Evolutionary conservation across 2,329 filamentous ascomycete genomes (phyloP), one percentile per base, ranked within the genome.

Genomic region (Penicillium vulpinum): DNA sequence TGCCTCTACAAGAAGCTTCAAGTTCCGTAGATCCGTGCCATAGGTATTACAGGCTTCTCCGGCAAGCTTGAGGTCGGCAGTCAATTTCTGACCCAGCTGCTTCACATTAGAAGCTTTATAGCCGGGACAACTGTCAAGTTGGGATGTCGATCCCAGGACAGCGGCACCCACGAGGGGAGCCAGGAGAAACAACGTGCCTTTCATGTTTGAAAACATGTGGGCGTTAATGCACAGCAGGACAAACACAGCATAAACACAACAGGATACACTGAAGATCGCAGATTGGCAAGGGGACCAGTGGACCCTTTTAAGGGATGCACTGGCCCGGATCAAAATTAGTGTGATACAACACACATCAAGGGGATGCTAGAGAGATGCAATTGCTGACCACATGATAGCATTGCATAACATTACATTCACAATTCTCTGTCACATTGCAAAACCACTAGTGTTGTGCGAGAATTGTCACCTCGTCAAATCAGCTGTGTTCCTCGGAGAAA

Each of bases 31-130:
- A 63, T 88, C 86, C 2, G 76, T 76, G 46, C 85, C 84, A 63
- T 85, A 88, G 16, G 76, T 75, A 66, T 87, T 83, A 71, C 86
- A 88, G 6, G 87, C 80, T 10, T 78, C 67, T 0, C 90, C 90
- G 8, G 88, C 88, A 11, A 95, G 81, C 3, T 75, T 81, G 46
- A 96, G 78, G 61, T 88, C 82, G 2, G 90, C 91, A 1, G 84
- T 89, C 51, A 94, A 75, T 9, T 84, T 84, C 48, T 61, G 62
- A 15, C 56, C 61, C 6, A 61, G 58, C 46, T 75, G 62, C 26
- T 70, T 62, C 22, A 77, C 62, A 59, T 76, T 75, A 15, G 63
- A 66, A 33, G 69, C 73, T 33, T 64, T 70, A 57, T 78, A 78
- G 10, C 75, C 75, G 18, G 75, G 73, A 47, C 75, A 78, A 4